Conservation (phyloP, 2,329 filamentous ascomycete genomes). For the Aspergillus persii region DNA sequence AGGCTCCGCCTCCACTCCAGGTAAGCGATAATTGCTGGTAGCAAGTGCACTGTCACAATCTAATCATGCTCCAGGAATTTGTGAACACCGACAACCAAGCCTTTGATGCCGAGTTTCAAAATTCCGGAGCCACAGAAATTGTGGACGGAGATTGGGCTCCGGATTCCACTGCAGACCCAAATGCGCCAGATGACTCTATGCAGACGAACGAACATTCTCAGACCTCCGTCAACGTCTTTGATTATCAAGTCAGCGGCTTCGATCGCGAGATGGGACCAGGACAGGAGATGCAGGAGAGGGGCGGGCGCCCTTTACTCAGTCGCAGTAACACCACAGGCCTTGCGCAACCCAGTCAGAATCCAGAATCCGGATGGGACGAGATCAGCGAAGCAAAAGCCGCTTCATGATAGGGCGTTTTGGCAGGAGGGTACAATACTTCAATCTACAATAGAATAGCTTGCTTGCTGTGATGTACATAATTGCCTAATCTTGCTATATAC, state of each 20-base stretch:
- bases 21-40: slow-evolving; percentile 24
- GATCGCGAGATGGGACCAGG: slow-evolving; percentile 28
- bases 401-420: not conserved
- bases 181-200: not conserved
- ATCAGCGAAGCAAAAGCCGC: not conserved
- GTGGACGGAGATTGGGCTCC: slow-evolving; percentile 1
- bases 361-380: not conserved
- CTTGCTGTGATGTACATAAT: not conserved
- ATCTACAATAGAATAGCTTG: not conserved
- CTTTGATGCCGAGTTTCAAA: slow-evolving; percentile 38
- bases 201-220: not conserved
- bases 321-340: slow-evolving; percentile 11
- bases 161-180: not conserved
- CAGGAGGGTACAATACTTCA: not conserved
- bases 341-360: not conserved
- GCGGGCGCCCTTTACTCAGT: slow-evolving; percentile 23
- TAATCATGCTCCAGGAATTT: slow-evolving; percentile 39
- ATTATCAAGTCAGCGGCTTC: slow-evolving; percentile 39
- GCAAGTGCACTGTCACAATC: not conserved
- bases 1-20: slow-evolving; percentile 36
- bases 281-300: slow-evolving; percentile 43
- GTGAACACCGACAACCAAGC: slow-evolving; percentile 50
- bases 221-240: slow-evolving; percentile 36
- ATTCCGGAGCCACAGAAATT: slow-evolving; percentile 16
- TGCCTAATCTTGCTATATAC: not conserved